Evolutionary conservation across 305 asterid genomes (phyloP), one percentile per base, ranked within the genome.

Genomic region (Solanum hybrid): DNA sequence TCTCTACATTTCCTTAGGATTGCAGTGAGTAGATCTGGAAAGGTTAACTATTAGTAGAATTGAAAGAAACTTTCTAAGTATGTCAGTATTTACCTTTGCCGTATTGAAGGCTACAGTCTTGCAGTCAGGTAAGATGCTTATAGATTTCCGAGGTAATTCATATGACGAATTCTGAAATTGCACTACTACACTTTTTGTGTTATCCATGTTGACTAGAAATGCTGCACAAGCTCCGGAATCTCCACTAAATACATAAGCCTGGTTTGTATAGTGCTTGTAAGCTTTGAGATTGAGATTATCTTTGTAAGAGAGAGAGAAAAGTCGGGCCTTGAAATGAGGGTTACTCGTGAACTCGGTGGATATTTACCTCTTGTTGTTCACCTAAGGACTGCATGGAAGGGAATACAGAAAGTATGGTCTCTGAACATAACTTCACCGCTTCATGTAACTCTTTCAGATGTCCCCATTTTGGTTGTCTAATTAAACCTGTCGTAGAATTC

Each of bases 121-220:
- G 95, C 98, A 96, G 89, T 96, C 97, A 2, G 97, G 98, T 89
- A 97, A 90, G 91, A 97, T 96, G 94, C 98, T 96, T 89, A 97
- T 95, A 38, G 99, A 97, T 57, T 89, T 90, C 12, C 89, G 95
- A 88, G 97, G 96, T 88, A 97, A 93, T 61, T 88, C 73, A 37
- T 92, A 96, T 0, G 92, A 89, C 2, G 76, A 90, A 88, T 94
- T 93, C 87, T 72, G 91, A 88, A 97, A 97, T 37, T 90, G 93
- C 77, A 95, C 94, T 10, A n/a, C 70, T 11, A 89, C 96, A 10
- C 32, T 83, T 2, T 34, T 84, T 78, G 7, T 51, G 5, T 38
- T 86, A 86, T 94, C 94, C 45, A 86, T 85, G 89, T 97, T 97
- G 87, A 96, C 90, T 15, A 97, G 97, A 93, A 96, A 95, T n/a